Evolutionary conservation across 78 protist species (phyloP).

Genomic region (Bigelowiella natans): DNA sequence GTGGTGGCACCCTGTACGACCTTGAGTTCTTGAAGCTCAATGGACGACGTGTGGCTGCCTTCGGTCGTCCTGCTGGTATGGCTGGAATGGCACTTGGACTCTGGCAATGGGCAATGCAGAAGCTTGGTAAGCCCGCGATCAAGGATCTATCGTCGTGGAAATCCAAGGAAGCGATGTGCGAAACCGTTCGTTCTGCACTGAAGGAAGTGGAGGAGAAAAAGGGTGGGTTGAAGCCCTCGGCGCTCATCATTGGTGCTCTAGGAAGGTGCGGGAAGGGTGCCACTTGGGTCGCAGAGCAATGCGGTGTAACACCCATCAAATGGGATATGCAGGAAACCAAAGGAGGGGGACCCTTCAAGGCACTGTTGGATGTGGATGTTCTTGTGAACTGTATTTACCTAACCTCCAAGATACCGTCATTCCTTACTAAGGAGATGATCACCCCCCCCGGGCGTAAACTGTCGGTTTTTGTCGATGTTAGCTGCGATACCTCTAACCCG

Average conservation of each 20-base stretch:
- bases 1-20: slow-evolving; percentile 47
- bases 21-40: slow-evolving; percentile 48
- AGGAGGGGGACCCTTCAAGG: slow-evolving; percentile 67
- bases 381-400: slow-evolving; percentile 69
- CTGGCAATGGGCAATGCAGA: slow-evolving; percentile 40
- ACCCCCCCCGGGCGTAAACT: background rate
- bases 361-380: slow-evolving; percentile 42
- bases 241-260: slow-evolving; percentile 61
- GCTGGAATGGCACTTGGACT: slow-evolving; percentile 52
- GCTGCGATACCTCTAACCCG: slow-evolving; percentile 57
- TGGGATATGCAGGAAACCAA: slow-evolving; percentile 71
- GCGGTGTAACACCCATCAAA: background rate
- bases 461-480: slow-evolving; percentile 32
- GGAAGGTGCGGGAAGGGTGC: slow-evolving; percentile 74
- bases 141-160: background rate
- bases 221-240: slow-evolving; percentile 11
- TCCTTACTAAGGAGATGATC: slow-evolving; percentile 37
- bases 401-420: slow-evolving; percentile 44
- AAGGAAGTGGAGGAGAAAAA: background rate
- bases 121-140: background rate
- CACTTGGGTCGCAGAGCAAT: slow-evolving; percentile 11
- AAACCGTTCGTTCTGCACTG: background rate
- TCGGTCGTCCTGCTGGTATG: slow-evolving; percentile 63
- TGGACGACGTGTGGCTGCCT: slow-evolving; percentile 65
- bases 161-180: background rate